Evolutionary conservation across 2,329 filamentous ascomycete species (phyloP), one percentile per base, ranked within the genome.

Genomic region (Coleophoma eucalyptorum): DNA sequence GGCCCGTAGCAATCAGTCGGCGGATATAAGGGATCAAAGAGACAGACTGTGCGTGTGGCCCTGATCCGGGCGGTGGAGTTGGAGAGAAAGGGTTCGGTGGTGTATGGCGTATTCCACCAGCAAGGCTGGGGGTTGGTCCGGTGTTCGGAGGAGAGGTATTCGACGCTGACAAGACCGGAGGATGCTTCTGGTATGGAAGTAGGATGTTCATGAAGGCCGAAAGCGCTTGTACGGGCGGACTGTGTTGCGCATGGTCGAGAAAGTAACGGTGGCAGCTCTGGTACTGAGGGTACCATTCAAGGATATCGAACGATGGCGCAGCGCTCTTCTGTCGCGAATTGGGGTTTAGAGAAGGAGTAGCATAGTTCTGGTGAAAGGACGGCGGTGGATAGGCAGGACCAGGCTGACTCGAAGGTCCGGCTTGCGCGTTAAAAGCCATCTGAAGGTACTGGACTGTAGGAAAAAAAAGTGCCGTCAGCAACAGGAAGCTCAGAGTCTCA

Each of bases 221-320:
- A 44, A 97, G 81, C 8, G 91, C 90, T 71, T 97, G 92, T 13
- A 96, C 90, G 10, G 86, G 81, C 16, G 78, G 80, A 56, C 84
- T 87, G 68, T 96, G 86, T 67, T 97, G 93, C 6, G 91, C 90
- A 64, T 93, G 85, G 62, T 97, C 90, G 63, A 97, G 76, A 65
- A 97, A 99, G 73, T 93, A 97, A 51, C 83, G 83, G 59, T 93
- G 84, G 70, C 94, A 99, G 58, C 84, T 91, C 69, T 94, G 87
- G 68, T 95, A 96, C 53, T 88, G 87, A 10, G 90, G 89, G 67
- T 96, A 89, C 94, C 94, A 97, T 54, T 91, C 88, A 66, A 97
- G 87, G 57, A 97, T 88, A 68, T 93, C 88, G 69, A 92, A 86
- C 3, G 52, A 46, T 2, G 56, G 55, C 15, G 19, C 19, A 10